These are phyloP conservation scores for Aspergillus sp. DNA, from an alignment of 2,329 filamentous ascomycete genomes.

Conservation along the genomic window DNA sequence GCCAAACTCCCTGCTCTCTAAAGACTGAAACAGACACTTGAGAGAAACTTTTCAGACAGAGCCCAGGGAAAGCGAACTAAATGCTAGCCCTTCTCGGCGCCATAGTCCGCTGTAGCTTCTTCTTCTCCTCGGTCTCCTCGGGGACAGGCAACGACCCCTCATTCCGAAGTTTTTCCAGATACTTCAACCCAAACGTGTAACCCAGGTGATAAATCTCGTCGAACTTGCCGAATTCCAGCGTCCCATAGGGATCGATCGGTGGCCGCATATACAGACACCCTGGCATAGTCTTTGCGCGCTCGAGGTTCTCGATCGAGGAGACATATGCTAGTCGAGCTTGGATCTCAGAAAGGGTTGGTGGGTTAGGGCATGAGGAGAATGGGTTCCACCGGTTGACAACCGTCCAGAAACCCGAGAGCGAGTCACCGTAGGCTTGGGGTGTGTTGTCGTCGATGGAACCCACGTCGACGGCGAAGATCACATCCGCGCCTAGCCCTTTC, in stretches of 20 bases:
- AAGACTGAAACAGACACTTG: too few relatives aligned
- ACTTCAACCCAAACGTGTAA: slow-evolving; percentile 76
- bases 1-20: too few relatives aligned
- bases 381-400: slow-evolving; percentile 96
- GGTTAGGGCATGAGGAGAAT: slow-evolving; percentile 79
- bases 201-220: slow-evolving; percentile 92
- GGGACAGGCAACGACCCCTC: slow-evolving; percentile 65
- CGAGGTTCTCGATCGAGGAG: slow-evolving; percentile 84
- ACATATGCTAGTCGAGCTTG: slow-evolving; percentile 93
- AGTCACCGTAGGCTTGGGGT: slow-evolving; percentile 88
- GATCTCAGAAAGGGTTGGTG: slow-evolving; percentile 89
- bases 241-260: slow-evolving; percentile 86
- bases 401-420: slow-evolving; percentile 89
- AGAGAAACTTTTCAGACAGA: too few relatives aligned
- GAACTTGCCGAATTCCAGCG: slow-evolving; percentile 92
- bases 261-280: slow-evolving; percentile 96
- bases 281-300: slow-evolving; percentile 80
- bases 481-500: slow-evolving; percentile 85
- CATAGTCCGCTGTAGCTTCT: slow-evolving; percentile 67
- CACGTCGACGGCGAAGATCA: slow-evolving; percentile 93
- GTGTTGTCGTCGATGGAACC: slow-evolving; percentile 86
- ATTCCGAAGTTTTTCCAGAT: slow-evolving; percentile 65
- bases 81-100: slow-evolving; percentile 72
- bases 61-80: slow-evolving; percentile 5
- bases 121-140: slow-evolving; percentile 69